Evolutionary conservation across 805 yeast species (phyloP).

Genomic region (Wickerhamomyces ciferrii): DNA sequence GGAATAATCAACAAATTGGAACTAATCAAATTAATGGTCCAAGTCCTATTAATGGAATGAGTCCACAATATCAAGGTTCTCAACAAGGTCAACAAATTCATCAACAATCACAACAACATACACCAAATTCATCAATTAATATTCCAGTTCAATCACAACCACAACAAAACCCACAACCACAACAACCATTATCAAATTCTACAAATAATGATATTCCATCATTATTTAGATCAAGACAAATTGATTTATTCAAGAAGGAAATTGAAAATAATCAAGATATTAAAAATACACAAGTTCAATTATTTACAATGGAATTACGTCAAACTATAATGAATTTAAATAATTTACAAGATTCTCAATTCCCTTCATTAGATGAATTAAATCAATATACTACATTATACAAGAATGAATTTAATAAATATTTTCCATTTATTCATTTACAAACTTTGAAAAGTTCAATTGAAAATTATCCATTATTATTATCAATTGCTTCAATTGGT

Average conservation of each 20-base stretch:
- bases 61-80: neutral
- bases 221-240: conserved; percentile 60
- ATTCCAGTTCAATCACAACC: neutral
- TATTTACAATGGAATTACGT: conserved; percentile 49
- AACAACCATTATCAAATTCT: conserved; percentile 18
- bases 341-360: conserved; percentile 48
- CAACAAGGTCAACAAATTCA: no score
- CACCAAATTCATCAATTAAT: conserved; percentile 2
- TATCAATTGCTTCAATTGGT: conserved; percentile 85
- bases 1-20: neutral
- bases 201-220: conserved; percentile 43
- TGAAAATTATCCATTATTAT: conserved; percentile 58
- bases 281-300: conserved; percentile 18
- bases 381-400: conserved; percentile 73
- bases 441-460: conserved; percentile 49
- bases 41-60: neutral
- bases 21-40: neutral
- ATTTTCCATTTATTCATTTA: conserved; percentile 80
- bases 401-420: conserved; percentile 72
- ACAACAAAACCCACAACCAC: neutral
- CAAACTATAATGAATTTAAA: conserved; percentile 46
- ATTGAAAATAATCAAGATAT: conserved; percentile 16
- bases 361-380: conserved; percentile 73
- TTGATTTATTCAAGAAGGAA: conserved; percentile 53
- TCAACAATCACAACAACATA: neutral